phyloP scores from a whole-genome alignment of 1,284 basidiomycete species.

The Coniophora puteana region DNA sequence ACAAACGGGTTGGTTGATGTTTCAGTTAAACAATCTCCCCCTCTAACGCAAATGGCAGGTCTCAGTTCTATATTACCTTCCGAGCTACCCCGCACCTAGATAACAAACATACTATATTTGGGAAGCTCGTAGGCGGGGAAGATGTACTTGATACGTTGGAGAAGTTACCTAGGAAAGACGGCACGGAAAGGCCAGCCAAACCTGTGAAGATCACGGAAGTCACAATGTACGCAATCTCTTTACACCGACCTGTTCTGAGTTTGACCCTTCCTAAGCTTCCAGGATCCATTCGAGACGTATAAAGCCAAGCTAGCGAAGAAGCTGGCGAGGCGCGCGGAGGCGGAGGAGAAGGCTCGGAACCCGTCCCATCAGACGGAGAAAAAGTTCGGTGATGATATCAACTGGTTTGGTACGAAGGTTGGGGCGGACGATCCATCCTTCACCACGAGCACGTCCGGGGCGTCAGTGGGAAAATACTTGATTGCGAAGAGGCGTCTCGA shows the following conservation, averaged over 20 bases:
- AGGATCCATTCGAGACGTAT: conserved; percentile 86
- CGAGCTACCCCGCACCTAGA: conserved; percentile 75
- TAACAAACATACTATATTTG: conserved; percentile 93
- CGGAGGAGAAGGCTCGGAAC: conserved; percentile 33
- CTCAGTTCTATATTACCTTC: conserved; percentile 93
- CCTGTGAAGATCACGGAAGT: conserved; percentile 77
- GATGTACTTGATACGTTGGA: conserved; percentile 87
- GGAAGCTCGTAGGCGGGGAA: conserved; percentile 93
- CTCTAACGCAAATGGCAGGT: conserved; percentile 37
- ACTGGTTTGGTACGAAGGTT: conserved; percentile 83
- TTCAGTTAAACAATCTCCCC: not conserved
- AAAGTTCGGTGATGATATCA: conserved; percentile 59
- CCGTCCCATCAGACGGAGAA: conserved; percentile 34
- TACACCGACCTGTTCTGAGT: conserved; percentile 1
- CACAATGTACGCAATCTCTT: conserved; percentile 57
- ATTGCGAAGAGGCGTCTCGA: conserved; percentile 46
- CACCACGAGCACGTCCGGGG: conserved; percentile 23
- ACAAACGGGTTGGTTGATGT: conserved; percentile 65
- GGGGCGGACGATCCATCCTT: conserved; percentile 38
- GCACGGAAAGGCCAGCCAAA: conserved; percentile 84
- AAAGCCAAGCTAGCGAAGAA: conserved; percentile 74
- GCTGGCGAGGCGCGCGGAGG: conserved; percentile 63
- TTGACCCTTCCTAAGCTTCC: conserved; percentile 44
- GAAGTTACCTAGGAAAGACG: conserved; percentile 73
- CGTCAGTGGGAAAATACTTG: conserved; percentile 65